phyloP scores from a whole-genome alignment of 345 rosid genomes.

The Gossypium ekmanianum region DNA sequence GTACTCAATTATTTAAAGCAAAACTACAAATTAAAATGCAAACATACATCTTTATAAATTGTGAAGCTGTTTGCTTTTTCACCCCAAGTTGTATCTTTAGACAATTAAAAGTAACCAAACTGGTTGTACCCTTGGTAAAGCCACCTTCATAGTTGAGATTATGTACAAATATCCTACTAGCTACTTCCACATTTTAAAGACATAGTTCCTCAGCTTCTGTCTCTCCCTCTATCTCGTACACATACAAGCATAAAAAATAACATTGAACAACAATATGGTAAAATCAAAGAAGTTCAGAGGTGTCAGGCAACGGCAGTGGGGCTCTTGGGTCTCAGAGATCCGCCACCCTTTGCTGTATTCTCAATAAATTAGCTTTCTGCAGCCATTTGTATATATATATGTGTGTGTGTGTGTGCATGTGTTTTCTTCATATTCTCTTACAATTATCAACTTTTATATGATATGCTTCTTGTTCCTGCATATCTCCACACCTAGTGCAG shows the following conservation, averaged over 20 bases:
- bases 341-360: conserved; percentile 70
- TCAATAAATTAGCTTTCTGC: neutral
- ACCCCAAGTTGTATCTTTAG: neutral
- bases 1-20: neutral
- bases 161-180: conserved; percentile 2
- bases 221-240: neutral
- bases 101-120: conserved; percentile 6
- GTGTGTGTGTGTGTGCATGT: neutral
- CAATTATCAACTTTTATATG: neutral
- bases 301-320: conserved; percentile 93
- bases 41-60: neutral
- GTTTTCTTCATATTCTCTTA: neutral
- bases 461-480: neutral
- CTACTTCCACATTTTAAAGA: neutral
- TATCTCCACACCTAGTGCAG: neutral
- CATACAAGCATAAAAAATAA: neutral
- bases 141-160: neutral
- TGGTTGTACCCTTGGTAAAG: neutral
- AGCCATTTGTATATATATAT: neutral
- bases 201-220: neutral
- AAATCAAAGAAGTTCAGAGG: conserved; percentile 83
- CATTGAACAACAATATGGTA: conserved; percentile 28
- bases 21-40: too few species aligned
- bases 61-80: neutral
- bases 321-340: conserved; percentile 89